Percentiles rank a stretch among this genome's conserved stretches.
Conservation (phyloP, 2,329 filamentous ascomycete genomes). For the Aspergillus aculeatinus region DNA sequence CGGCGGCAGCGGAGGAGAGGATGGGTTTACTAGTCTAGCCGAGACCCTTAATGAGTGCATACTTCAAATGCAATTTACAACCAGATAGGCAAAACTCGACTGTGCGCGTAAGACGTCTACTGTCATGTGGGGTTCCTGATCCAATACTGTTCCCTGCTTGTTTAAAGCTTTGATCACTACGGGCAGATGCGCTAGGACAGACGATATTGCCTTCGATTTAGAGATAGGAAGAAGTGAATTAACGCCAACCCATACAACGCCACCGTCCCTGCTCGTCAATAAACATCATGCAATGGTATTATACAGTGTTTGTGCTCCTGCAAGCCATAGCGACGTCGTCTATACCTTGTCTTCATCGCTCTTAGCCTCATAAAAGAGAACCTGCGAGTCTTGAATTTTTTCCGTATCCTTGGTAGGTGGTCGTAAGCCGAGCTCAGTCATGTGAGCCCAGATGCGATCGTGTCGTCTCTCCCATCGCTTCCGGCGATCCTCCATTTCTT, state of each 20-base stretch:
- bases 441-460: constrained; percentile 47
- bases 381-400: constrained; percentile 25
- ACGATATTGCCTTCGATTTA: background rate
- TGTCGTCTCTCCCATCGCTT: constrained; percentile 47
- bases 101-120: background rate
- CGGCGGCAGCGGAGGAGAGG: background rate
- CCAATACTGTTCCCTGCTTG: background rate
- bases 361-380: constrained; percentile 24
- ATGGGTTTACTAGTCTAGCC: background rate
- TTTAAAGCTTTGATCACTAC: background rate
- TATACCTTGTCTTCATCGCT: constrained; percentile 9
- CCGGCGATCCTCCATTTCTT: constrained; percentile 40
- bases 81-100: background rate
- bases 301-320: background rate
- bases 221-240: background rate
- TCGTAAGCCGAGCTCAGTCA: constrained; percentile 53
- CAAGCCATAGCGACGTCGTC: background rate
- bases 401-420: constrained; percentile 51
- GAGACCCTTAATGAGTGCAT: background rate
- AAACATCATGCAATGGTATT: background rate
- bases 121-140: background rate
- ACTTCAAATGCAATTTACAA: background rate
- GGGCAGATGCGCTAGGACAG: background rate
- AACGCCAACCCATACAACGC: background rate
- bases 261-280: background rate